These are phyloP conservation scores for Sanguinoderma infundibulare DNA, from an alignment of 1,284 basidiomycete species.

Conservation along the genomic window DNA sequence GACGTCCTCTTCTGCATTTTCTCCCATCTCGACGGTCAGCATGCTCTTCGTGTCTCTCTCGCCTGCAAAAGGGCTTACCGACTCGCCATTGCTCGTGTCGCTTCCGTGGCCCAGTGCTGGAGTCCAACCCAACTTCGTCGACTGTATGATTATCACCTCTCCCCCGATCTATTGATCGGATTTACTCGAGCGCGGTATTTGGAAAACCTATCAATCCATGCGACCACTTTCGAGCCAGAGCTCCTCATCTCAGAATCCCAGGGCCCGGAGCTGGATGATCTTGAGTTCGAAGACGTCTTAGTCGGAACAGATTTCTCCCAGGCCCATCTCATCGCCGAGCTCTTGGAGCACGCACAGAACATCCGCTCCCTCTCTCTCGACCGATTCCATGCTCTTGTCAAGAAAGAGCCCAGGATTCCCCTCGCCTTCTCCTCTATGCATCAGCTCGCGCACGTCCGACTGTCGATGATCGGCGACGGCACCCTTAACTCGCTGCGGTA, in stretches of 20 bases:
- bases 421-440: slow-evolving; percentile 5
- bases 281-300: no score
- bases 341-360: slow-evolving; percentile 7
- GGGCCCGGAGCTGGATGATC: no score
- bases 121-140: background rate
- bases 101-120: no score
- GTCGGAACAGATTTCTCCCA: no score
- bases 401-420: slow-evolving; percentile 6
- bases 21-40: no score
- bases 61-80: no score
- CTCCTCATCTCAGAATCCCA: no score
- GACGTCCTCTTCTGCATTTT: no score
- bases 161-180: background rate
- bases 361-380: slow-evolving; percentile 10
- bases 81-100: no score
- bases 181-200: background rate
- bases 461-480: slow-evolving; percentile 7
- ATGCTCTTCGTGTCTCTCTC: no score
- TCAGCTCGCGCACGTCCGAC: slow-evolving; percentile 4
- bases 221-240: background rate
- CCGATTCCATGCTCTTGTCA: slow-evolving; percentile 7
- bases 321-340: slow-evolving; percentile 10
- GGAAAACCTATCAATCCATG: background rate
- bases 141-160: background rate
- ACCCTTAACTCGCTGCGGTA: background rate